Percentiles rank a stretch among this genome's conserved stretches.
phyloP scores from a whole-genome alignment of 164 flowering plant genomes.

The Kalanchoe fedtschenkoi region DNA sequence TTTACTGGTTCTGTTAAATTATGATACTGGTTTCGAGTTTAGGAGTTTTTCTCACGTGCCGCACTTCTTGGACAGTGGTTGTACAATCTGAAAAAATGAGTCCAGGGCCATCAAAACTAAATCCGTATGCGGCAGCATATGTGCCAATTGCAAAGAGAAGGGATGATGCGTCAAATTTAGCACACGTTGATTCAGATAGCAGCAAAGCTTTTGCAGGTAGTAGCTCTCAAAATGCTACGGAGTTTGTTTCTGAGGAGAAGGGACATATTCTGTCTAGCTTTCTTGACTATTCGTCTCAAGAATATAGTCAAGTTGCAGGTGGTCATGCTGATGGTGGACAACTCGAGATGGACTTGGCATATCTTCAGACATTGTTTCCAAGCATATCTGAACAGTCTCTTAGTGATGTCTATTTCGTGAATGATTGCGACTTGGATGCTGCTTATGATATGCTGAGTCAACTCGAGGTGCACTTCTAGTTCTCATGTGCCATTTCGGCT shows the following conservation, averaged over 20 bases:
- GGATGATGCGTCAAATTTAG: slow-evolving; percentile 7
- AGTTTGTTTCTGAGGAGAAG: neutral
- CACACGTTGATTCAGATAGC: neutral
- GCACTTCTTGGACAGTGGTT: neutral
- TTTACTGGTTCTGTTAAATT: too few species aligned
- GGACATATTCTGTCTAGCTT: neutral
- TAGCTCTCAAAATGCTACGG: too few species aligned
- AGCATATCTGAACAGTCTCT: slow-evolving; percentile 49
- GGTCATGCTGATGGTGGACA: slow-evolving; percentile 26
- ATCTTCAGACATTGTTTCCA: slow-evolving; percentile 44
- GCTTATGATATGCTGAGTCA: slow-evolving; percentile 58
- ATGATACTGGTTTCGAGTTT: neutral
- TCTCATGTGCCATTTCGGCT: neutral
- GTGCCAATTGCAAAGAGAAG: slow-evolving; percentile 28
- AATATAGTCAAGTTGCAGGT: slow-evolving; percentile 3
- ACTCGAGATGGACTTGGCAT: slow-evolving; percentile 45
- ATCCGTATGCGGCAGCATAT: slow-evolving; percentile 33
- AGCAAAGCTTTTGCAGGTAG: too few species aligned
- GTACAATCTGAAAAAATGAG: slow-evolving; percentile 11
- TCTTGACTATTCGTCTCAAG: slow-evolving; percentile 10
- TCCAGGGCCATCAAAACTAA: slow-evolving; percentile 15
- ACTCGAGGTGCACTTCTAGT: slow-evolving; percentile 32
- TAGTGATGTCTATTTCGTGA: slow-evolving; percentile 40
- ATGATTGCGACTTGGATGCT: slow-evolving; percentile 49
- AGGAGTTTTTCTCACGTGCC: neutral